phyloP scores from a whole-genome alignment of 176 grass and related monocot species.

The Luzula sylvatica region DNA sequence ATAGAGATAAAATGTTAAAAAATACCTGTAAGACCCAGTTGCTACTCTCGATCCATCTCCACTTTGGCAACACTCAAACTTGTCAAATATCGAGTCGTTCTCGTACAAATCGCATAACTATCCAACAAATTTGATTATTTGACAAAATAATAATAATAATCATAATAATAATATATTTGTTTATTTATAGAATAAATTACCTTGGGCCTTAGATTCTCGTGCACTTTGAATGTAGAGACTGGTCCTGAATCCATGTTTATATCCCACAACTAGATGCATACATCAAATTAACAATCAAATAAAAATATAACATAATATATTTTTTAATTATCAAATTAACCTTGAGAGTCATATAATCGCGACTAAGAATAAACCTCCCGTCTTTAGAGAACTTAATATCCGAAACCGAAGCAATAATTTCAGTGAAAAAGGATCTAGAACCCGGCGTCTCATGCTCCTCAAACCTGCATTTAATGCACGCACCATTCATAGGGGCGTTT shows the following conservation, averaged over 20 bases:
- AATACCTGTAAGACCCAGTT: slow-evolving; percentile 94
- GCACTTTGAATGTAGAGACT: slow-evolving; percentile 83
- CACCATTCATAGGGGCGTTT: slow-evolving; percentile 8
- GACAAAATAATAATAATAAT: slow-evolving; percentile 8
- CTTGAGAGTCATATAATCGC: slow-evolving; percentile 98
- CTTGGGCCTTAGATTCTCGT: slow-evolving; percentile 94
- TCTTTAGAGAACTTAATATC: slow-evolving; percentile 91
- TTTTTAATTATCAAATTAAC: slow-evolving; percentile 47
- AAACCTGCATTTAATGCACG: slow-evolving; percentile 44
- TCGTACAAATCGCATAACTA: slow-evolving; percentile 99
- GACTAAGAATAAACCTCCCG: slow-evolving; percentile 89
- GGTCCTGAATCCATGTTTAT: slow-evolving; percentile 89
- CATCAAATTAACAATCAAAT: slow-evolving; percentile 6
- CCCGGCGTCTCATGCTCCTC: slow-evolving; percentile 67
- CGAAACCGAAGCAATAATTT: slow-evolving; percentile 98
- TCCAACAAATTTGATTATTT: slow-evolving; percentile 22
- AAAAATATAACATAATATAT: too few relatives aligned
- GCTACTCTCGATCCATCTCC: slow-evolving; percentile 77
- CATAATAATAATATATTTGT: slow-evolving; percentile 6
- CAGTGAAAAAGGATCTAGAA: slow-evolving; percentile 99
- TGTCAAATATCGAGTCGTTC: slow-evolving; percentile 97
- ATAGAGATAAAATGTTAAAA: not conserved
- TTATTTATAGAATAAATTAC: slow-evolving; percentile 36
- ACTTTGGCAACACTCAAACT: slow-evolving; percentile 95
- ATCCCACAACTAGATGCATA: slow-evolving; percentile 78